Evolutionary conservation across 139 green algal species (phyloP).

Genomic region (Tetratostichococcus sp.): DNA sequence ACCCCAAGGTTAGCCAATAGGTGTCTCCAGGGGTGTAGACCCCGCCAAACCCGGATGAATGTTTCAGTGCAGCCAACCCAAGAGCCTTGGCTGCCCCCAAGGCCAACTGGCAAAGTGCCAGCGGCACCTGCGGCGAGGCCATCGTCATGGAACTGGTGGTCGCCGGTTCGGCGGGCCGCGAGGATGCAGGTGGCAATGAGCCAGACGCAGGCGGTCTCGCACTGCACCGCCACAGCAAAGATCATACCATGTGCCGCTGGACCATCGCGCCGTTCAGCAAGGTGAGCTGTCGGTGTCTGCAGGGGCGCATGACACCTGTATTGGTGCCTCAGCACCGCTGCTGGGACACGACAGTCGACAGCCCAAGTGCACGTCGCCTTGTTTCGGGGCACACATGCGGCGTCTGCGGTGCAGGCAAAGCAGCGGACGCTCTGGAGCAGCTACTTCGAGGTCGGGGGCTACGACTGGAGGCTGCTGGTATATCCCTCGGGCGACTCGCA

Average conservation of each 20-base stretch:
- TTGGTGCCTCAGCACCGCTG: no score
- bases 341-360: background rate
- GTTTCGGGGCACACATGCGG: background rate
- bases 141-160: background rate
- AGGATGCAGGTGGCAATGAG: constrained; percentile 3
- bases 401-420: constrained; percentile 13
- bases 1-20: no score
- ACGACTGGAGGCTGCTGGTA: constrained; percentile 57
- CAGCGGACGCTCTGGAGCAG: constrained; percentile 48
- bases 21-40: no score
- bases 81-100: no score
- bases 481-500: constrained; percentile 60
- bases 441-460: constrained; percentile 61
- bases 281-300: background rate
- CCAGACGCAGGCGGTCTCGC: constrained; percentile 36
- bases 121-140: no score
- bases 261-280: constrained; percentile 38
- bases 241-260: constrained; percentile 37
- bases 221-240: constrained; percentile 14
- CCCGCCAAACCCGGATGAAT: no score
- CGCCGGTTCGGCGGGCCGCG: background rate
- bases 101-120: no score
- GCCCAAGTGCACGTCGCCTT: background rate
- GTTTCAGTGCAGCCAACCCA: no score
- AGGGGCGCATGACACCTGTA: background rate